phyloP scores from a whole-genome alignment of 768 basidiomycete genomes.

The Leccinum sublutescens region DNA sequence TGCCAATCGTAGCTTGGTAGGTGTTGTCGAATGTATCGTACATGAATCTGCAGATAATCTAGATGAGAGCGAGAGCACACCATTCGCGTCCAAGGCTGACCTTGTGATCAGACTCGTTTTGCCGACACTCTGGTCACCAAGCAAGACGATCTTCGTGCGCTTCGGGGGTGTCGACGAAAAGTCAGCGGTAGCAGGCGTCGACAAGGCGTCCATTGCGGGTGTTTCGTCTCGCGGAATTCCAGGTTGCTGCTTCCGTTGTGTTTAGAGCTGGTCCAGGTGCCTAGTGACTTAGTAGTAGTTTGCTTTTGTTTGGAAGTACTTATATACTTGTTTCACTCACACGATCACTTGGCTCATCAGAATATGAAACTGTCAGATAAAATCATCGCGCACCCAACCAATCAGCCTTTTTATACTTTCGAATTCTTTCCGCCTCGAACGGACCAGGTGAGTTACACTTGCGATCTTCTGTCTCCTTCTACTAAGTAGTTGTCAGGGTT shows the following conservation, averaged over 20 bases:
- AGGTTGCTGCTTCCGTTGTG: neutral
- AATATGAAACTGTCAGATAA: slow-evolving; percentile 75
- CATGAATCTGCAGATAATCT: slow-evolving; percentile 72
- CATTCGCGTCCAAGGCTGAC: slow-evolving; percentile 40
- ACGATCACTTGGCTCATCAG: neutral
- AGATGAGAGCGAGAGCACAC: slow-evolving; percentile 4
- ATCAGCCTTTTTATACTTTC: slow-evolving; percentile 83
- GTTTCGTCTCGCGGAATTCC: neutral
- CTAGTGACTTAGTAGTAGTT: slow-evolving; percentile 11
- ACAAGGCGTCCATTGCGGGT: slow-evolving; percentile 46
- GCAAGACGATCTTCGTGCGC: slow-evolving; percentile 93
- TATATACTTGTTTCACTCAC: slow-evolving; percentile 2
- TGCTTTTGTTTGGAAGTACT: slow-evolving; percentile 28
- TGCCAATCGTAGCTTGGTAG: slow-evolving; percentile 96
- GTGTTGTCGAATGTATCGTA: slow-evolving; percentile 99
- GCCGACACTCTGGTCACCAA: slow-evolving; percentile 97
- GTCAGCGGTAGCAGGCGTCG: slow-evolving; percentile 74
- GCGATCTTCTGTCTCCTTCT: neutral
- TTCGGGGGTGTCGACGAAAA: slow-evolving; percentile 89
- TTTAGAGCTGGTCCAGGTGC: slow-evolving; percentile 14
- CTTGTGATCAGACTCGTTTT: slow-evolving; percentile 99
- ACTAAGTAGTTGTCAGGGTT: slow-evolving; percentile 53
- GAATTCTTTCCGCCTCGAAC: slow-evolving; percentile 98
- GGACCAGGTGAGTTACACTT: slow-evolving; percentile 56
- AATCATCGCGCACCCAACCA: slow-evolving; percentile 44